A percentile compares a stretch with the other conserved stretches of the same genome.
These are phyloP conservation scores for Ceratocystis papillata DNA, from an alignment of 2,329 filamentous ascomycete genomes.

Conservation along the genomic window DNA sequence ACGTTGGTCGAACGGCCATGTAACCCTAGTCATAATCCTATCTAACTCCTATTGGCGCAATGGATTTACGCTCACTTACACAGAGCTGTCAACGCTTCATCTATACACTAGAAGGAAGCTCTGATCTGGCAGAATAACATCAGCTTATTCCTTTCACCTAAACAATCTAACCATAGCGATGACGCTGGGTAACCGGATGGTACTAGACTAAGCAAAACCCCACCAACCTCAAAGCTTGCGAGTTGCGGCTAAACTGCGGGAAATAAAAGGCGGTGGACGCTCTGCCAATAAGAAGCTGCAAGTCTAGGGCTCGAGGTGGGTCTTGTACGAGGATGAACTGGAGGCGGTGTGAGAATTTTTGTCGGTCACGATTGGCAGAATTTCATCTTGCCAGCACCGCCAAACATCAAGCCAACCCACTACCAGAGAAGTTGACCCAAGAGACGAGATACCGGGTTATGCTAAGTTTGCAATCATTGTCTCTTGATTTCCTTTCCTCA, in stretches of 20 bases:
- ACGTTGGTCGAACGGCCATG: too few relatives aligned
- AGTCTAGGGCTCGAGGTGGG: conserved; percentile 6
- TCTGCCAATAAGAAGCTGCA: conserved; percentile 15
- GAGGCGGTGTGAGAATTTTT: conserved; percentile 37
- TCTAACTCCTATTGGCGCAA: background rate
- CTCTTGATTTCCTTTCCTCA: background rate
- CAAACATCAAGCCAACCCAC: conserved; percentile 3
- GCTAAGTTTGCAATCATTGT: background rate
- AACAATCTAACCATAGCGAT: conserved; percentile 6
- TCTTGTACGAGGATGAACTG: conserved; percentile 15
- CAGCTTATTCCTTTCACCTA: background rate
- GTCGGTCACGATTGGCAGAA: conserved; percentile 36
- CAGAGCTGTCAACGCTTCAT: background rate
- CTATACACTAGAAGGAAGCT: background rate
- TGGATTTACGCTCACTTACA: background rate
- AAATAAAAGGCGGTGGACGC: conserved; percentile 22
- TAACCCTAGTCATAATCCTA: background rate
- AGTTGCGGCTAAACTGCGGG: conserved; percentile 18
- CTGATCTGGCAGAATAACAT: conserved; percentile 20
- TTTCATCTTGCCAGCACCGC: conserved; percentile 25
- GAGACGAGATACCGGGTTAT: background rate
- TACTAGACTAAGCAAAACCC: conserved; percentile 10
- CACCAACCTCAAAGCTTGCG: conserved; percentile 7
- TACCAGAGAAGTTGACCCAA: background rate
- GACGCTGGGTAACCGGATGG: background rate